Evolutionary conservation across 495 filamentous ascomycete species (phyloP).

Genomic region (Talaromyces proteolyticus): DNA sequence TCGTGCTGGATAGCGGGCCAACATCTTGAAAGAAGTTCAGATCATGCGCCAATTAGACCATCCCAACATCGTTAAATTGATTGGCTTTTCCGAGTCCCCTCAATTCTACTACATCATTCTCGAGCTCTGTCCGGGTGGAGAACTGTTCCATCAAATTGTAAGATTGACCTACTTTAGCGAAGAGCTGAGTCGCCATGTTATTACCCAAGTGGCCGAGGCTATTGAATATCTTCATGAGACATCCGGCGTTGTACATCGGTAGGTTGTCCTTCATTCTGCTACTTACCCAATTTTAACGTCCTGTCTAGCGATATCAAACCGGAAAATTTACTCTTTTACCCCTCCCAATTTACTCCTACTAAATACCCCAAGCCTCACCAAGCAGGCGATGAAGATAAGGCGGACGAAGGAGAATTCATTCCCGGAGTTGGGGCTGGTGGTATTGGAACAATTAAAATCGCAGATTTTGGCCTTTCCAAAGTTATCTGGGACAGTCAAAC

Average conservation of each 20-base stretch:
- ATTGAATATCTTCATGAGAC: slow-evolving; percentile 93
- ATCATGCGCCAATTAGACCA: slow-evolving; percentile 98
- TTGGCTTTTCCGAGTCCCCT: slow-evolving; percentile 87
- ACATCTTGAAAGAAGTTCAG: slow-evolving; percentile 96
- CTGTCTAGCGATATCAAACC: slow-evolving; percentile 88
- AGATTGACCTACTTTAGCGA: slow-evolving; percentile 98
- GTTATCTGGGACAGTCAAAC: slow-evolving; percentile 97
- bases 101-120: slow-evolving; percentile 98
- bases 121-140: slow-evolving; percentile 91
- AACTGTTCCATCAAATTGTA: slow-evolving; percentile 98
- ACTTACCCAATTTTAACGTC: slow-evolving; percentile 14
- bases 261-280: slow-evolving; percentile 25
- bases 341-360: slow-evolving; percentile 72
- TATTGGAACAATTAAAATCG: slow-evolving; percentile 93
- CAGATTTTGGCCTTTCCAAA: slow-evolving; percentile 96
- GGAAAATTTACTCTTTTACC: slow-evolving; percentile 92
- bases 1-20: slow-evolving; percentile 75
- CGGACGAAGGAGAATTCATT: slow-evolving; percentile 92
- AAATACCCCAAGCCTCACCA: slow-evolving; percentile 70
- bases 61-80: slow-evolving; percentile 86
- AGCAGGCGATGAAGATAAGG: slow-evolving; percentile 94
- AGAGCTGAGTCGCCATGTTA: slow-evolving; percentile 89
- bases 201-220: slow-evolving; percentile 86
- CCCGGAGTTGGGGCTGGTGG: slow-evolving; percentile 80
- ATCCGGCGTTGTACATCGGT: slow-evolving; percentile 95